Evolutionary conservation across 2,329 filamentous ascomycete species (phyloP), one percentile per base, ranked within the genome.

Genomic region (Penicillium thymicola): DNA sequence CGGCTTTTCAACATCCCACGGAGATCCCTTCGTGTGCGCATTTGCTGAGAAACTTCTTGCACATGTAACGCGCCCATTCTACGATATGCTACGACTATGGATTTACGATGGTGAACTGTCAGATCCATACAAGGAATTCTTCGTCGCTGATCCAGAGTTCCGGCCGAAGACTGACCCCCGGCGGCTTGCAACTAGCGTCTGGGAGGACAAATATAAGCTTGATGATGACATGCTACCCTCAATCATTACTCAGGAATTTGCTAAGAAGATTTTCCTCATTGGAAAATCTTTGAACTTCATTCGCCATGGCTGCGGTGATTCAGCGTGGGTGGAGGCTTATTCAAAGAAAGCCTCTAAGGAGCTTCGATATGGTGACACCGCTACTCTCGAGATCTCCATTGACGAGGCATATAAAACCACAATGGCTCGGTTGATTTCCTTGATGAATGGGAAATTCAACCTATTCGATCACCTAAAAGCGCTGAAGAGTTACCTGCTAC

Each of bases 231-330:
- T 97, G 89, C 87, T 97, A 25, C 94, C 94, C 0, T 92, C 88
- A 41, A 97, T 97, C 68, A 92, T 97, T 65, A 95, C 91, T 0
- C 83, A 89, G 43, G 92, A 96, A 59, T 97, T 99, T 75, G 92
- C 94, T 0, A 90, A 94, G 65, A 97, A 97, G 70, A 90, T 99
- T 6, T 97, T 97, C 67, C 78, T 99, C 8, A 99, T 99, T 65
- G 94, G 94, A 55, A 99, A 99, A 74, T 96, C 92, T 4, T 82
- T 99, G 53, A 99, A 99, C 74, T 99, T 99, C 75, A 97, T 99
- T 71, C 88, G 94, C 25, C 92, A 97, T 74, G 93, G 92, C 64
- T 99, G 94, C 71, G 89, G 89, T 9, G 95, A 99, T 72, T 90
- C 92, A 25, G 85, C 88, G 32, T 99, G 94, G 94, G 94, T 99